Percentiles rank a stretch among this genome's conserved stretches.
These are phyloP conservation scores for Globisporangium nagaii DNA, from an alignment of 352 stramenopile genomes.

Conservation along the genomic window DNA sequence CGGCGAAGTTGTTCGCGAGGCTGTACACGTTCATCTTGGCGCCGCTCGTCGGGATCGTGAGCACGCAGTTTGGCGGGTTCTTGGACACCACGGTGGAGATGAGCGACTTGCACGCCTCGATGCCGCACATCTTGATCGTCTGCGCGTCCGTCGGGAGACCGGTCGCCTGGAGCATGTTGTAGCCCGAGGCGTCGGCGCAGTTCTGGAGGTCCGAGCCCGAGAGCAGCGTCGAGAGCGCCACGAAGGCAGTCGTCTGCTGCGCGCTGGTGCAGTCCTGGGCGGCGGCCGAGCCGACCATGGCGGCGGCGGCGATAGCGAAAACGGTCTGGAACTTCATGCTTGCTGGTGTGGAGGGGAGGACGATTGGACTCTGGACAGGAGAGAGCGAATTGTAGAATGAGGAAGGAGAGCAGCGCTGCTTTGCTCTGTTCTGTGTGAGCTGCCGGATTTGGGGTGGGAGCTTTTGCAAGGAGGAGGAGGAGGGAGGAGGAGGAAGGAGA, in stretches of 20 bases:
- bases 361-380: slow-evolving; percentile 9
- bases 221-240: slow-evolving; percentile 16
- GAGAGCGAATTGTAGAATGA: slow-evolving; percentile 12
- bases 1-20: slow-evolving; percentile 51
- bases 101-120: slow-evolving; percentile 22
- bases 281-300: slow-evolving; percentile 13
- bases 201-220: slow-evolving; percentile 9
- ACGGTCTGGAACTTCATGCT: slow-evolving; percentile 4
- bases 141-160: slow-evolving; percentile 22
- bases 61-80: slow-evolving; percentile 29
- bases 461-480: background rate
- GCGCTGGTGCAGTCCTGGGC: slow-evolving; percentile 12
- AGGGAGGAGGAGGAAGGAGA: background rate
- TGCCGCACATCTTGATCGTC: slow-evolving; percentile 32
- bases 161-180: slow-evolving; percentile 34
- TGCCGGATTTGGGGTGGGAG: too few species aligned
- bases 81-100: slow-evolving; percentile 22
- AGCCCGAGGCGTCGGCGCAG: slow-evolving; percentile 20
- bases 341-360: background rate
- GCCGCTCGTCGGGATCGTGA: slow-evolving; percentile 31
- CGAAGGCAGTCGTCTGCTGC: slow-evolving; percentile 19
- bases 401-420: background rate
- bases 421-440: too few species aligned
- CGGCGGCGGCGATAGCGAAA: slow-evolving; percentile 18
- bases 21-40: slow-evolving; percentile 31